Percentiles rank a stretch among this genome's conserved stretches.
Evolutionary conservation across 306 rosid species (phyloP).

Genomic region (apple (Malus domestica)): ASM211411v1 NC_041792.1:8242001-8242500

Average conservation of each 20-base stretch:
- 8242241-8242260: slow-evolving; percentile 21
- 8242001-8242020: background rate
- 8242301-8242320: slow-evolving; percentile 58
- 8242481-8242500: slow-evolving; percentile 90
- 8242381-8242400: slow-evolving; percentile 4
- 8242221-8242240: background rate
- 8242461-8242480: slow-evolving; percentile 59
- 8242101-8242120: slow-evolving; percentile 16
- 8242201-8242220: background rate
- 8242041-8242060: background rate
- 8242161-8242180: slow-evolving; percentile 2
- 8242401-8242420: slow-evolving; percentile 3
- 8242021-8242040: background rate
- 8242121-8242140: slow-evolving; percentile 65
- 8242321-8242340: slow-evolving; percentile 80
- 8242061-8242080: slow-evolving; percentile 44
- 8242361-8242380: slow-evolving; percentile 50
- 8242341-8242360: slow-evolving; percentile 77
- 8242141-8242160: slow-evolving; percentile 17
- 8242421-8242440: background rate
- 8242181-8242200: background rate
- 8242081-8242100: slow-evolving; percentile 23
- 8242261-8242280: slow-evolving; percentile 32
- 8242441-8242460: slow-evolving; percentile 79
- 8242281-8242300: slow-evolving; percentile 67